phyloP scores from a whole-genome alignment of 495 filamentous ascomycete species.

The Tetracladium marchalianum region DNA sequence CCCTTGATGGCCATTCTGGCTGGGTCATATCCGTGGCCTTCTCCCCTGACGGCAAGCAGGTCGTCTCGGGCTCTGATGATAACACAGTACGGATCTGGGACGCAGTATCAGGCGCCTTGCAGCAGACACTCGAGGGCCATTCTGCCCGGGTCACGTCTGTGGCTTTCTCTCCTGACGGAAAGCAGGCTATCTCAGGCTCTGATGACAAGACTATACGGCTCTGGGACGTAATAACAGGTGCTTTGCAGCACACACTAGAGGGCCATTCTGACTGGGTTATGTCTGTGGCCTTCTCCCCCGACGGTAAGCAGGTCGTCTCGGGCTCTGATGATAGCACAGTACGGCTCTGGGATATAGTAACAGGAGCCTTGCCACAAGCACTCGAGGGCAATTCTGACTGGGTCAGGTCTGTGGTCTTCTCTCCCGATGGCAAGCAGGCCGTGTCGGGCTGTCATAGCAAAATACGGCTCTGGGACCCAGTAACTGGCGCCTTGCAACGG shows the following conservation, averaged over 20 bases:
- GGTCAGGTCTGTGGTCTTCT: background rate
- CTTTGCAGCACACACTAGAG: too few relatives aligned
- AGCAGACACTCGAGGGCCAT: constrained; percentile 8
- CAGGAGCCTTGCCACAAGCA: constrained; percentile 10
- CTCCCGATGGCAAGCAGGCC: background rate
- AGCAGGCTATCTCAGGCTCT: constrained; percentile 10
- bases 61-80: constrained; percentile 14
- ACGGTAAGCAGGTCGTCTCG: constrained; percentile 10
- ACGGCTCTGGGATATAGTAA: constrained; percentile 19
- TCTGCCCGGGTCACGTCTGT: constrained; percentile 3
- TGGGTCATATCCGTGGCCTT: constrained; percentile 21
- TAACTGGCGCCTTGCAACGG: constrained; percentile 2
- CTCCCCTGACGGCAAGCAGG: constrained; percentile 21
- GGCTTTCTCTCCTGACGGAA: constrained; percentile 9
- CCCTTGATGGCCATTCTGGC: constrained; percentile 17
- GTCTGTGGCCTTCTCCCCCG: constrained; percentile 2
- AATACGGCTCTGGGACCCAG: constrained; percentile 22
- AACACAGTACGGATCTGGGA: constrained; percentile 17
- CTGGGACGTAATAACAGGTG: constrained; percentile 16
- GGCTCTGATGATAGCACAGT: constrained; percentile 15
- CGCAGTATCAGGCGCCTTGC: constrained; percentile 8
- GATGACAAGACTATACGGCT: constrained; percentile 11
- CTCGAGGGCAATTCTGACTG: constrained; percentile 32
- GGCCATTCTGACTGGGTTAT: background rate
- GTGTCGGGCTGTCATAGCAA: background rate